Conservation (phyloP, 2,329 filamentous ascomycete genomes). For the Apiospora pterosperma region DNA sequence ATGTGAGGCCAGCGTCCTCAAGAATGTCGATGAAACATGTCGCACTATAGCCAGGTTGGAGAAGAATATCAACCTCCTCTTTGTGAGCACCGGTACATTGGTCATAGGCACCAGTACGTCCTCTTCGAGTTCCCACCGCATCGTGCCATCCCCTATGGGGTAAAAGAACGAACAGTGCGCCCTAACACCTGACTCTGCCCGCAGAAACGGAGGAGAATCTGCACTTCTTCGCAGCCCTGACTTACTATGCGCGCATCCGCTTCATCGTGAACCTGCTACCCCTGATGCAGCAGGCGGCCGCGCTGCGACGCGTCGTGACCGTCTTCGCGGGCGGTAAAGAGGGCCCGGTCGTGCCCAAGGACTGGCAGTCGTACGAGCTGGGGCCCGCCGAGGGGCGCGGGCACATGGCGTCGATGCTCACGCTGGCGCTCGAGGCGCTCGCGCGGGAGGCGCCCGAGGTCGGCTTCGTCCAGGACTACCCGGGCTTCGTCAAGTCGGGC, state of each 20-base stretch:
- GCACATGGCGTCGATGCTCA: conserved; percentile 35
- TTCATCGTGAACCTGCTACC: conserved; percentile 57
- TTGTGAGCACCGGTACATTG: neutral
- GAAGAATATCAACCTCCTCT: neutral
- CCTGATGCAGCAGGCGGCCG: conserved; percentile 40
- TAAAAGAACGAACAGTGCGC: neutral
- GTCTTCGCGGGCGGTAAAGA: conserved; percentile 53
- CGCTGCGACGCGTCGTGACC: conserved; percentile 51
- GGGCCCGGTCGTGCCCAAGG: conserved; percentile 40
- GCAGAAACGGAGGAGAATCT: conserved; percentile 57
- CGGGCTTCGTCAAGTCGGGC: conserved; percentile 33
- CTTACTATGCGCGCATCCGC: conserved; percentile 55
- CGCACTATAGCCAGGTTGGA: neutral
- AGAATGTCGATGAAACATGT: conserved; percentile 11
- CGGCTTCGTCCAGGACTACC: conserved; percentile 36
- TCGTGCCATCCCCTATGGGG: neutral
- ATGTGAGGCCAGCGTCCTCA: neutral
- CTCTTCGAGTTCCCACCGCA: no score
- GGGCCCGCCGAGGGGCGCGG: conserved; percentile 12
- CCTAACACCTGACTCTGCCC: neutral
- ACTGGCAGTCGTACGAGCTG: conserved; percentile 39
- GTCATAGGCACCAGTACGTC: conserved; percentile 15
- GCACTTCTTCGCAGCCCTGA: conserved; percentile 45
- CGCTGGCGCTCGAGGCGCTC: conserved; percentile 45
- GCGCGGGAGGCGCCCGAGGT: conserved; percentile 39